Evolutionary conservation across 1,284 basidiomycete species (phyloP).

Genomic region (Rhizoctonia solani): DNA sequence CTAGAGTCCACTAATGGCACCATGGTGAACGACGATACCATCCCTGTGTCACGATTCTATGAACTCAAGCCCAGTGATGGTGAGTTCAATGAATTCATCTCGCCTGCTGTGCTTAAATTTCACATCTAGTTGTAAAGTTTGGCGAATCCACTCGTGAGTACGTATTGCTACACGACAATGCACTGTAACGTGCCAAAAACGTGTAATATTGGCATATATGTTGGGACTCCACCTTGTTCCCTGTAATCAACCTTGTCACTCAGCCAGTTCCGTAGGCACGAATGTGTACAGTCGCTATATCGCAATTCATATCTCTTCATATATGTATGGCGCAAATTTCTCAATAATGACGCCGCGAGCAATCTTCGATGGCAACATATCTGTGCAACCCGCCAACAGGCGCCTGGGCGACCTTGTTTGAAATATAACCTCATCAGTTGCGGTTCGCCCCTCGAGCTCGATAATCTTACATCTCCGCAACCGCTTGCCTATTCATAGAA

Average conservation of each 20-base stretch:
- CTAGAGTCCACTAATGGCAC: conserved; percentile 97
- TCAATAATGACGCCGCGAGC: neutral
- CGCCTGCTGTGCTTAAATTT: neutral
- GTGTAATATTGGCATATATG: neutral
- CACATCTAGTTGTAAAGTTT: conserved; percentile 80
- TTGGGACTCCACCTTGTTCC: neutral
- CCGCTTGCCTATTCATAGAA: neutral
- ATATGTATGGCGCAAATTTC: neutral
- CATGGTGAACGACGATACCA: conserved; percentile 82
- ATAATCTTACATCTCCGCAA: neutral
- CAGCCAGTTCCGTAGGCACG: neutral
- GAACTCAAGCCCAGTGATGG: conserved; percentile 88
- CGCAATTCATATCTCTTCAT: neutral
- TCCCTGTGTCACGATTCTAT: conserved; percentile 88
- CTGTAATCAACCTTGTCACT: neutral
- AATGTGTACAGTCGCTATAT: neutral
- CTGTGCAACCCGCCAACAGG: neutral
- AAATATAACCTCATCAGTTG: neutral
- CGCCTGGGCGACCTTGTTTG: neutral
- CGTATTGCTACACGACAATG: conserved; percentile 84
- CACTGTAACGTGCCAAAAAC: conserved; percentile 38
- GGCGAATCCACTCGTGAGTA: conserved; percentile 87
- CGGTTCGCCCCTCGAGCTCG: neutral
- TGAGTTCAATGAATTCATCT: conserved; percentile 48
- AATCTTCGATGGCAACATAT: neutral